Evolutionary conservation across 1,284 basidiomycete species (phyloP), one percentile per base, ranked within the genome.

Genomic region (Sphagnurus paluster): DNA sequence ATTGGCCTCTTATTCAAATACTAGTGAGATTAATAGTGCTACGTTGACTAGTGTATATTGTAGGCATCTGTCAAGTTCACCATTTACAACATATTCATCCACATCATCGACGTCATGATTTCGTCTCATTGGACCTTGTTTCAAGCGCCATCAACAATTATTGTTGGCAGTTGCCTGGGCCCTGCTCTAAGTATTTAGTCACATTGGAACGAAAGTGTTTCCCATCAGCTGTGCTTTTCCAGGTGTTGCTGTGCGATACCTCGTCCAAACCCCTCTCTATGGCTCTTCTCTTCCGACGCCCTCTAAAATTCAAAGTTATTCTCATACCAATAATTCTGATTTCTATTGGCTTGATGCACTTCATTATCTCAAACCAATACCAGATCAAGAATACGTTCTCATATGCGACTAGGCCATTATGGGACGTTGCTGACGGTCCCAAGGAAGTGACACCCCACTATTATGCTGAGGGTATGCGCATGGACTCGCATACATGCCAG

Each of bases 401-500:
- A 3, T 83, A 82, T 59, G 75, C 78, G 8, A 80, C 81, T 3
- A 68, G 82, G 19, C 83, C 83, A 4, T 63, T 87, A 29, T 86
- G 83, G 83, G 83, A 87, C 57, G 63, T 58, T 4, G 71, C 72
- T 8, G 70, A 74, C 39, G 79, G 74, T 0, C 81, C 81, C 0
- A 65, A 58, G 9, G 52, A 69, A 2, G 55, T 78, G 20, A 62
- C 84, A 13, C 64, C 74, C 1, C 82, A 85, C 56, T 82, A 75
- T 60, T 74, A 79, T 57, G 71, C 78, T 6, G 77, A 80, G 41
- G 77, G 78, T 3, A 57, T 83, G 56, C 50, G 52, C 25, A 67
- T 75, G 55, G 68, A 77, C 42, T 59, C 56, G 10, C 59, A 72
- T 51, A 65, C 72, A 20, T 85, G 84, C 57, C 44, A 53, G 16